Percentiles rank a stretch among this genome's conserved stretches.
These are phyloP conservation scores for Pichia scutulata DNA, from an alignment of 805 yeast genomes.

Conservation along the genomic window DNA sequence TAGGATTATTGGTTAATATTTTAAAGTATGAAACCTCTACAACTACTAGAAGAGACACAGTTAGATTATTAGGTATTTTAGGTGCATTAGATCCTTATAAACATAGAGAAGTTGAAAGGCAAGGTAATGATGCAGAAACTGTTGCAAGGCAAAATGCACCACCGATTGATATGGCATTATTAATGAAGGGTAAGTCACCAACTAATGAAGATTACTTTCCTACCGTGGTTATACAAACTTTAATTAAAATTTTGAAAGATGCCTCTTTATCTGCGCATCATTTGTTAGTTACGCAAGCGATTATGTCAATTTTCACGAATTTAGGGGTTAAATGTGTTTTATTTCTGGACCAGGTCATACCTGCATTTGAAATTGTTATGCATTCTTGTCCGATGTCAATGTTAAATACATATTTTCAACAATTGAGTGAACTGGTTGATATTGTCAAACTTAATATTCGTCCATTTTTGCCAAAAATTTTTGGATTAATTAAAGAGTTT, in stretches of 20 bases:
- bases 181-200: constrained; percentile 93
- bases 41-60: constrained; percentile 76
- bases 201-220: constrained; percentile 90
- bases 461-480: constrained; percentile 70
- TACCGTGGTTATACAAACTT: constrained; percentile 82
- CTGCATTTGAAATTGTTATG: constrained; percentile 82
- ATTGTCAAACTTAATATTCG: constrained; percentile 88
- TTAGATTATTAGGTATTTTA: constrained; percentile 78
- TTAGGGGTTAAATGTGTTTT: constrained; percentile 84
- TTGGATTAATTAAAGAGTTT: constrained; percentile 66
- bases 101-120: constrained; percentile 81
- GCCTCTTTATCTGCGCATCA: constrained; percentile 81
- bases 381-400: constrained; percentile 68
- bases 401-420: constrained; percentile 85
- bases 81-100: constrained; percentile 98
- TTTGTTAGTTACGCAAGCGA: constrained; percentile 88
- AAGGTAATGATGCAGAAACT: constrained; percentile 27
- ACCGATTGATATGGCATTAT: constrained; percentile 78
- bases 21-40: constrained; percentile 74
- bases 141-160: constrained; percentile 77
- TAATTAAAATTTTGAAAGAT: constrained; percentile 79
- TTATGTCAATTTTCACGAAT: constrained; percentile 83
- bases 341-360: constrained; percentile 81
- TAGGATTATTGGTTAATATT: constrained; percentile 75
- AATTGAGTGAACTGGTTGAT: constrained; percentile 66